A percentile compares a stretch with the other conserved stretches of the same genome.
Conservation (phyloP, 371 early-diverging fungal genomes). For the Mortierella sp. region DNA sequence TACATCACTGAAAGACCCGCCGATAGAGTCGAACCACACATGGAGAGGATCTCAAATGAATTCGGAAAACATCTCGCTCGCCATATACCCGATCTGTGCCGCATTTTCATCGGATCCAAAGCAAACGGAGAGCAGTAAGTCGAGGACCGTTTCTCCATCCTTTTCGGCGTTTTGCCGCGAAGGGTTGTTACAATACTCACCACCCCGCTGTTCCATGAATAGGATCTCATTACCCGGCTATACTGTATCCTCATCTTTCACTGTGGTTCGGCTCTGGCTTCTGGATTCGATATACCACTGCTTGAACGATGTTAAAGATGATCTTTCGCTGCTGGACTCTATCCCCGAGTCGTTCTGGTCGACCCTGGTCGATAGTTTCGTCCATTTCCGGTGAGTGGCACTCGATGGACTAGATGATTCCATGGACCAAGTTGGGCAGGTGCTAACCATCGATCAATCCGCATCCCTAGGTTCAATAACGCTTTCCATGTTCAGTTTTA, state of each 20-base stretch:
- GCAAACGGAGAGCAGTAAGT: conserved; percentile 30
- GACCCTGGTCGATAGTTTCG: conserved; percentile 36
- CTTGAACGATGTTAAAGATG: conserved; percentile 39
- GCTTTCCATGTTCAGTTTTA: conserved; percentile 54
- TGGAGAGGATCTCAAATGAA: conserved; percentile 32
- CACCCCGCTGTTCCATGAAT: not conserved
- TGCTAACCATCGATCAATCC: too few species aligned
- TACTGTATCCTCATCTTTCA: conserved; percentile 32
- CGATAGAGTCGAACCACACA: conserved; percentile 39
- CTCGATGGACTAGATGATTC: too few species aligned
- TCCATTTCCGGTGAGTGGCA: conserved; percentile 37
- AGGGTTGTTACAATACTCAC: not conserved
- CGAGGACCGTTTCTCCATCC: not conserved
- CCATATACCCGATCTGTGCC: conserved; percentile 40
- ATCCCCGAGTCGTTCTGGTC: conserved; percentile 44
- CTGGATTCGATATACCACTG: conserved; percentile 53
- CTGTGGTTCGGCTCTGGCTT: conserved; percentile 50
- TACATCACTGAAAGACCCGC: conserved; percentile 26
- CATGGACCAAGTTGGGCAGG: too few species aligned
- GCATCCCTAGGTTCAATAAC: conserved; percentile 47
- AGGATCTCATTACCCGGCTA: conserved; percentile 46
- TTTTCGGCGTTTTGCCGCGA: not conserved
- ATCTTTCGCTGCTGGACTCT: conserved; percentile 24
- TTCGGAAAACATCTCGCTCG: conserved; percentile 29
- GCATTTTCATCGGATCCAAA: conserved; percentile 30